Conservation (phyloP, 164 flowering plant genomes). For the Chloranthus sessilifolius region DNA sequence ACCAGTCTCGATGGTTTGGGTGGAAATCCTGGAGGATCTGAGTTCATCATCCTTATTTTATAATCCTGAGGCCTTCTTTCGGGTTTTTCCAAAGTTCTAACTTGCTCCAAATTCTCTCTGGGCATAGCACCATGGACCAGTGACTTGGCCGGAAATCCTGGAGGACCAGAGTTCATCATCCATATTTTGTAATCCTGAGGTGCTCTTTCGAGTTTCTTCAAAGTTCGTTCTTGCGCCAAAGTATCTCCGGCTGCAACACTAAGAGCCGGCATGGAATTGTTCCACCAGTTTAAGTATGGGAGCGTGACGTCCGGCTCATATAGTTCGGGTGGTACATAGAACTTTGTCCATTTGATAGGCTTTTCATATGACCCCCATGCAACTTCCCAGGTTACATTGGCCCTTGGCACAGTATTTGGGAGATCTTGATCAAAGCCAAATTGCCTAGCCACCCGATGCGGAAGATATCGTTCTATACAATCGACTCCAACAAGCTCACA, state of each 20-base stretch:
- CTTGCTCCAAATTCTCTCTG: no score
- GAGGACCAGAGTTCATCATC: no score
- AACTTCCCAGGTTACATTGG: not conserved
- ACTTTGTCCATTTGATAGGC: no score
- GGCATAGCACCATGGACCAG: no score
- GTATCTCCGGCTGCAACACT: not conserved
- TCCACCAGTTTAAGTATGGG: slow-evolving; percentile 27
- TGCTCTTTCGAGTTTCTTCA: not conserved
- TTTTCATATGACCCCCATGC: no score
- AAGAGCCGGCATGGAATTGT: not conserved
- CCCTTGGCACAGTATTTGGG: slow-evolving; percentile 6
- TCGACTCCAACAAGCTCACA: slow-evolving; percentile 27
- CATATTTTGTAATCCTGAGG: not conserved
- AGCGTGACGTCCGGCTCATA: slow-evolving; percentile 21
- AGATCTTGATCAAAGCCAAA: slow-evolving; percentile 33
- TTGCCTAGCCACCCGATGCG: slow-evolving; percentile 35
- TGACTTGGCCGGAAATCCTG: no score
- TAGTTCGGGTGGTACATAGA: slow-evolving; percentile 17
- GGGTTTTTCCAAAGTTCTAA: no score
- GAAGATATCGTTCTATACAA: slow-evolving; percentile 17
- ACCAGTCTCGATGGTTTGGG: no score
- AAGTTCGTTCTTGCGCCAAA: not conserved
- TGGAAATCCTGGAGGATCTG: no score
- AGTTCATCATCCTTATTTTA: no score
- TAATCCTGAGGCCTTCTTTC: no score